Evolutionary conservation across 805 yeast species (phyloP).

Genomic region (Tetrapisispora phaffii): DNA sequence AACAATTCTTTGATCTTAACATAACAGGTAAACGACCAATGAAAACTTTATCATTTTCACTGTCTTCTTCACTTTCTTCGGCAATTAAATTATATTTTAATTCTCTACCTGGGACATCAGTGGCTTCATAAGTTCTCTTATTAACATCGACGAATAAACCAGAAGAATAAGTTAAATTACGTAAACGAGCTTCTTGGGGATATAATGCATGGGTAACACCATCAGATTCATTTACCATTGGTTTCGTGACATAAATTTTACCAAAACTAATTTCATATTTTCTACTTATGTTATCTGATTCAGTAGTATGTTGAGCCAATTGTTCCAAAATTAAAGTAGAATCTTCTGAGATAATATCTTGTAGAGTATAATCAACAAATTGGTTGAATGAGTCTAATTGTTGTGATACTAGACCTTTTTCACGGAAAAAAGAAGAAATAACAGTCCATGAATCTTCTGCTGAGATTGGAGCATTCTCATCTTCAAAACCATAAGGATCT

Average conservation of each 20-base stretch:
- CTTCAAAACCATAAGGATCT: slow-evolving; percentile 68
- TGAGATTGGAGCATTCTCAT: slow-evolving; percentile 64
- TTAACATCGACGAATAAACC: slow-evolving; percentile 94
- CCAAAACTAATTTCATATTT: slow-evolving; percentile 97
- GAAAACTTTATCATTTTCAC: slow-evolving; percentile 76
- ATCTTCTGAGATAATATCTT: slow-evolving; percentile 94
- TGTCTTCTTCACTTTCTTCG: slow-evolving; percentile 46
- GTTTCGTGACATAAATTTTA: slow-evolving; percentile 89
- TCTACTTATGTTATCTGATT: slow-evolving; percentile 79
- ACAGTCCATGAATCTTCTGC: slow-evolving; percentile 99
- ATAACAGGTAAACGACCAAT: slow-evolving; percentile 97
- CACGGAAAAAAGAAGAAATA: slow-evolving; percentile 89
- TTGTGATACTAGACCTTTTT: slow-evolving; percentile 94
- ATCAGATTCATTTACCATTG: slow-evolving; percentile 98
- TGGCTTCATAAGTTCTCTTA: slow-evolving; percentile 75
- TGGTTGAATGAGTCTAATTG: slow-evolving; percentile 98
- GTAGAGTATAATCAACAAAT: slow-evolving; percentile 91
- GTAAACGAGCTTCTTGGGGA: slow-evolving; percentile 95
- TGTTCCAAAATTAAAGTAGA: slow-evolving; percentile 89
- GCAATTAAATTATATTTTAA: slow-evolving; percentile 45
- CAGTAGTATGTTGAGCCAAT: slow-evolving; percentile 94
- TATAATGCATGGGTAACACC: slow-evolving; percentile 99
- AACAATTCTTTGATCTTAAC: slow-evolving; percentile 94
- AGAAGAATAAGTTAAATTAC: slow-evolving; percentile 92
- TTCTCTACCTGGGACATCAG: slow-evolving; percentile 57